Evolutionary conservation across 176 grass and related monocot species (phyloP), one percentile per base, ranked within the genome.

Genomic region (Pharus latifolius): DNA sequence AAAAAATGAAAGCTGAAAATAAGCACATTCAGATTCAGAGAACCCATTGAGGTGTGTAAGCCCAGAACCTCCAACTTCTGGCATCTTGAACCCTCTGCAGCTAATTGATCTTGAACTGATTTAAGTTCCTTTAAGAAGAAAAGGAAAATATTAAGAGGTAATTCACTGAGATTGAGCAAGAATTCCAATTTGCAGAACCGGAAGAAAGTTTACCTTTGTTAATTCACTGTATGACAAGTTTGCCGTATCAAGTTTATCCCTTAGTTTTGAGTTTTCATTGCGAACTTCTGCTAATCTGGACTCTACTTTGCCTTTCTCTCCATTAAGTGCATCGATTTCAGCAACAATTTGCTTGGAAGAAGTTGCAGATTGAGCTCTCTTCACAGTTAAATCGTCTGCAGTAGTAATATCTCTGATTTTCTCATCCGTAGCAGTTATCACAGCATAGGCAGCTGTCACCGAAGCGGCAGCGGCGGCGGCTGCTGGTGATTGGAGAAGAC

Each of bases 391-490:
- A 81, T 94, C 78, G 72, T 81, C 78, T 42, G 66, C 77, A 25
- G 45, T 60, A 82, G 63, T 76, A 59, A 74, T 60, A 70, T 79
- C 33, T 70, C 51, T 81, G 43, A 67, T 83, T 57, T 85, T 93
- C 61, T 88, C 84, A 68, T 96, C 74, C 52, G 65, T 84, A 69
- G 71, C 71, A 80, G 78, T 67, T 60, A 90, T 80, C 50, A 90
- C 85, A 66, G 90, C 90, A 83, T 86, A 99, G 61, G 90, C 95
- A 76, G 95, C 87, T 72, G 79, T 82, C 38, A 99, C 95, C 71
- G 90, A 99, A 49, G 90, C 87, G 1, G 90, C 87, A 0, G 95
- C 95, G 0, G 90, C 84, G 0, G 90, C 95, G 0, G 90, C 95
- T 1, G 87, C 90, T 40, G 89, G 68, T 65, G 95, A 99, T 74